Percentiles rank a stretch among this genome's conserved stretches.
phyloP scores from a whole-genome alignment of 1,284 basidiomycete genomes.

The Phellopilus nigrolimitatus region DNA sequence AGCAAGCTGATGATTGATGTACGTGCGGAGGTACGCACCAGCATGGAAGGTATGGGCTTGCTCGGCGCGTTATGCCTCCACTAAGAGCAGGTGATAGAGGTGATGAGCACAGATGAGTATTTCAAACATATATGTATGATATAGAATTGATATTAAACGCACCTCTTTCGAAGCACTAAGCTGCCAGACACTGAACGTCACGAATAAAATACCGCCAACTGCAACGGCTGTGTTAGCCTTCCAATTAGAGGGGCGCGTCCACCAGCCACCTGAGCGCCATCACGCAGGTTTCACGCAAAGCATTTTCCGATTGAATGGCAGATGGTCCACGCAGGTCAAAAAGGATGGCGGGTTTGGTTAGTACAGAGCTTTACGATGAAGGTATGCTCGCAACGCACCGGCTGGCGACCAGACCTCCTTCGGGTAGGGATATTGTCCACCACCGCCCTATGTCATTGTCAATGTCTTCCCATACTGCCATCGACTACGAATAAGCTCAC shows the following conservation, averaged over 20 bases:
- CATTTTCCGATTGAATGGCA: too few species aligned
- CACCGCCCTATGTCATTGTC: conserved; percentile 26
- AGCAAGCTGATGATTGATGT: not conserved
- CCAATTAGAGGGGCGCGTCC: conserved; percentile 69
- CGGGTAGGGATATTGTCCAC: conserved; percentile 30
- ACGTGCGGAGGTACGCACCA: conserved; percentile 34
- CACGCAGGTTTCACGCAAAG: not conserved
- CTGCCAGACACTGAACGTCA: conserved; percentile 56
- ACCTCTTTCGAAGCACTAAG: conserved; percentile 65
- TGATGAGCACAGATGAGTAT: conserved; percentile 12
- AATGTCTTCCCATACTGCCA: not conserved
- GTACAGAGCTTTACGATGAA: too few species aligned
- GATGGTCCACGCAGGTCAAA: too few species aligned
- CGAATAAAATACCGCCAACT: conserved; percentile 50
- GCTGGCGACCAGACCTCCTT: conserved; percentile 31
- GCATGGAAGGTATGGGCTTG: conserved; percentile 60
- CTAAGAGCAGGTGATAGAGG: conserved; percentile 15
- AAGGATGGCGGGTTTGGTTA: too few species aligned
- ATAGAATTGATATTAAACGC: conserved; percentile 23
- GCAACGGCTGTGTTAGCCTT: conserved; percentile 60
- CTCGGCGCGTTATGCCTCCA: conserved; percentile 37
- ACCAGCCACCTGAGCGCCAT: conserved; percentile 59
- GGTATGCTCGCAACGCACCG: conserved; percentile 21
- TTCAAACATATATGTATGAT: too few species aligned
- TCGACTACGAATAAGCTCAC: not conserved